Conservation (phyloP, 805 yeast species). For the Lipomyces chichibuensis region DNA sequence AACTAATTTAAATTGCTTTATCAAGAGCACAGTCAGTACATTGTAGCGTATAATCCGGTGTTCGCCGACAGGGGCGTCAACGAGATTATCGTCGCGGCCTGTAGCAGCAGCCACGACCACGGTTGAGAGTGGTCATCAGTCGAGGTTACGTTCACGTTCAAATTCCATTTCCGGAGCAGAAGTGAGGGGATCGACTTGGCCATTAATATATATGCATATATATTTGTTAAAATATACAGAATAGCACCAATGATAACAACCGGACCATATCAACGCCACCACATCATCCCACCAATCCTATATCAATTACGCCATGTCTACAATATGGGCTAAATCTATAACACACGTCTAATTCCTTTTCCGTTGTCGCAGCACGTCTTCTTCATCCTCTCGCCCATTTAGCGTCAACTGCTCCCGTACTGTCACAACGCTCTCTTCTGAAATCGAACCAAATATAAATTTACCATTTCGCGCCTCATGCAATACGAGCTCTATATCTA, state of each 20-base stretch:
- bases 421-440: constrained; percentile 12
- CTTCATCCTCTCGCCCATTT: constrained; percentile 17
- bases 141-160: no score
- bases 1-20: no score
- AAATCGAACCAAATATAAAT: constrained; percentile 13
- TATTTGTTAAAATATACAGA: no score
- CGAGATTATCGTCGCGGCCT: no score
- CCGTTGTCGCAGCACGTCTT: constrained; percentile 3
- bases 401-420: constrained; percentile 10
- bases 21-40: no score
- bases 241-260: background rate
- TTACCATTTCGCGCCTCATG: constrained; percentile 2
- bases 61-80: no score
- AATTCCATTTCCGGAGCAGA: no score
- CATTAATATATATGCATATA: no score
- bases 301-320: background rate
- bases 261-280: background rate
- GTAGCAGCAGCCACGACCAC: no score
- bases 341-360: background rate
- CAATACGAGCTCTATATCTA: constrained; percentile 12
- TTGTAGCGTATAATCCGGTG: no score
- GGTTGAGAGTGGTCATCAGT: no score
- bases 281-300: background rate
- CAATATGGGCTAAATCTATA: background rate
- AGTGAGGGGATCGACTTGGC: no score